Evolutionary conservation across 2,329 filamentous ascomycete species (phyloP), one percentile per base, ranked within the genome.

Genomic region (Aspergillus udagawae): DNA sequence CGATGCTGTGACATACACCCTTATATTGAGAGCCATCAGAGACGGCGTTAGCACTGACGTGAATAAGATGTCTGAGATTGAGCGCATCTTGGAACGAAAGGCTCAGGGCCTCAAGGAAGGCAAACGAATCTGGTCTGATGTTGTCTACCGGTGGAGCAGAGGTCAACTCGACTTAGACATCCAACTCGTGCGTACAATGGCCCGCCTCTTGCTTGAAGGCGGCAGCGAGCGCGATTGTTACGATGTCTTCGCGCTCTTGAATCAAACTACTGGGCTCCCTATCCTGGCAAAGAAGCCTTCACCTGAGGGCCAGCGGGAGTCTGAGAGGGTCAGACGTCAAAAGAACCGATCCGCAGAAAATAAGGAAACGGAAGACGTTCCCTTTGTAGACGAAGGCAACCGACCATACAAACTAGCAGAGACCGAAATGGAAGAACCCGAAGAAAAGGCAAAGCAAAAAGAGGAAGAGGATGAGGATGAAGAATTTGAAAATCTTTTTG

Each of bases 221-320:
- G 77, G 73, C 38, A 75, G 81, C 10, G 78, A 83, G 20, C 74
- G 79, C 51, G 87, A 94, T 64, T 86, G 83, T 72, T 84, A 88
- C 60, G 85, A 91, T 65, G 79, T 96, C 2, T 81, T 96, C 23
- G 83, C 84, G 42, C 78, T 97, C 21, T 75, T 95, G n/a, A 82
- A 91, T 63, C 87, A 96, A 73, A 90, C 91, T 0, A 92, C 93
- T 85, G 83, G 85, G 49, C 82, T 96, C 45, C 84, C 87, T 5
- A 68, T 75, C 38, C 55, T 72, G 12, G 63, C 64, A 10, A 61
- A 63, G n/a, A 52, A 67, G 25, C 72, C 72, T n/a, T 23, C 54
- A 4, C 65, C 57, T 14, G 44, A 51, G 25, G 47, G 55, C 12
- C 55, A 55, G 27, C 58, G 54, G 25, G 52, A 51, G 20, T 29